Evolutionary conservation across 129 eudicot genomes (phyloP).

Genomic region (Apium graveolens): DNA sequence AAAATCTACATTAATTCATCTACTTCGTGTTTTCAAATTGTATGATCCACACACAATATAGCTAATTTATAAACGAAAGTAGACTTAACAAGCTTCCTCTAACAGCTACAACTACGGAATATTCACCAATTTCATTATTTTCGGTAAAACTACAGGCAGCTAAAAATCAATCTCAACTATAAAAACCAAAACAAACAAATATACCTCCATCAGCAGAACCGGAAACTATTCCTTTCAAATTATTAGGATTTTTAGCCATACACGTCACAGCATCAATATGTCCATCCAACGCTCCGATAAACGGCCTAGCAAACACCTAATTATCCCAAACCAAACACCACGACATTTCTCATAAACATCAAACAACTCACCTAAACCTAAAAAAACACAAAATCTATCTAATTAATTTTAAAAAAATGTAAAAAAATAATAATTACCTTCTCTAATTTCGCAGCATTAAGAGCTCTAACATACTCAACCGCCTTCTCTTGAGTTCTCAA

Average conservation of each 20-base stretch:
- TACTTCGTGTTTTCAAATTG: background rate
- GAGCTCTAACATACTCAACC: conserved; percentile 87
- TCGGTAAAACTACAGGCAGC: background rate
- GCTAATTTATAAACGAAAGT: background rate
- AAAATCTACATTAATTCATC: background rate
- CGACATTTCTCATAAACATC: background rate
- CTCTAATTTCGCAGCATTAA: conserved; percentile 86
- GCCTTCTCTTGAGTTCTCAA: conserved; percentile 93
- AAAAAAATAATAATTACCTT: conserved; percentile 32
- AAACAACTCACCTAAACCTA: background rate
- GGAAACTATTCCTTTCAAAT: conserved; percentile 72
- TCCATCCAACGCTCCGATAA: conserved; percentile 94
- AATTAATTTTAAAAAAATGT: background rate
- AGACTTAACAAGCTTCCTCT: background rate
- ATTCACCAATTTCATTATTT: background rate
- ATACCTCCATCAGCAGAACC: conserved; percentile 97
- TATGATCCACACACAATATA: background rate
- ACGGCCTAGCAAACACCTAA: conserved; percentile 88
- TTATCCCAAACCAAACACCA: conserved; percentile 1
- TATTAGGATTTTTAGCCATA: conserved; percentile 83
- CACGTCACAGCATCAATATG: conserved; percentile 73
- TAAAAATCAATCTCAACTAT: background rate
- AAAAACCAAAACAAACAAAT: background rate
- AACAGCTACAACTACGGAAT: background rate
- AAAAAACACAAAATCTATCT: background rate